Evolutionary conservation across 768 basidiomycete genomes (phyloP).

Genomic region (Myochromella boudieri): DNA sequence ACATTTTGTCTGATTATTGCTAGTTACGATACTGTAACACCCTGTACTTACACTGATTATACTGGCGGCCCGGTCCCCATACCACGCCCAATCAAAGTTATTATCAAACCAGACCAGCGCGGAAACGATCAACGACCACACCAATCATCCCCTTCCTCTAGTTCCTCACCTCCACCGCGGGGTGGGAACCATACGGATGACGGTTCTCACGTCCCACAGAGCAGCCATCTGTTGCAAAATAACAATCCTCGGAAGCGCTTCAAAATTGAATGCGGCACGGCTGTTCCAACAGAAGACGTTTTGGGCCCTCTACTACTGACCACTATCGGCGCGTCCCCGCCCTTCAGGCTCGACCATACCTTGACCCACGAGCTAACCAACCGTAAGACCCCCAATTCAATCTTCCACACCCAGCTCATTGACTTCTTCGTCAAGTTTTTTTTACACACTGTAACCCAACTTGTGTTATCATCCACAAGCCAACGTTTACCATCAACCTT

Average conservation of each 20-base stretch:
- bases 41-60: conserved; percentile 79
- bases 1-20: conserved; percentile 15
- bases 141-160: conserved; percentile 21
- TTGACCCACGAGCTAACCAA: conserved; percentile 75
- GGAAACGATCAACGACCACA: conserved; percentile 19
- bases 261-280: conserved; percentile 39
- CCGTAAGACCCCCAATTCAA: conserved; percentile 41
- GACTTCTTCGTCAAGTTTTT: conserved; percentile 52
- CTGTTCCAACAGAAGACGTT: conserved; percentile 36
- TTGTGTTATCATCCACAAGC: conserved; percentile 74
- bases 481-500: conserved; percentile 68
- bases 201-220: conserved; percentile 34
- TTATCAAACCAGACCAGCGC: conserved; percentile 42
- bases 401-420: conserved; percentile 11
- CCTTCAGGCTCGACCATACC: conserved; percentile 53
- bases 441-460: conserved; percentile 81
- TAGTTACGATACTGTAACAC: conserved; percentile 80
- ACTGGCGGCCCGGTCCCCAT: conserved; percentile 80
- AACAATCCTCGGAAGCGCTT: conserved; percentile 45
- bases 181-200: conserved; percentile 32
- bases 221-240: conserved; percentile 5
- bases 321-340: conserved; percentile 40
- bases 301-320: conserved; percentile 38
- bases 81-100: conserved; percentile 50
- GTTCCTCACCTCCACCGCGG: conserved; percentile 24